A percentile compares a stretch with the other conserved stretches of the same genome.
Evolutionary conservation across 2,329 filamentous ascomycete species (phyloP).

Genomic region (Trichoderma guizhouense): DNA sequence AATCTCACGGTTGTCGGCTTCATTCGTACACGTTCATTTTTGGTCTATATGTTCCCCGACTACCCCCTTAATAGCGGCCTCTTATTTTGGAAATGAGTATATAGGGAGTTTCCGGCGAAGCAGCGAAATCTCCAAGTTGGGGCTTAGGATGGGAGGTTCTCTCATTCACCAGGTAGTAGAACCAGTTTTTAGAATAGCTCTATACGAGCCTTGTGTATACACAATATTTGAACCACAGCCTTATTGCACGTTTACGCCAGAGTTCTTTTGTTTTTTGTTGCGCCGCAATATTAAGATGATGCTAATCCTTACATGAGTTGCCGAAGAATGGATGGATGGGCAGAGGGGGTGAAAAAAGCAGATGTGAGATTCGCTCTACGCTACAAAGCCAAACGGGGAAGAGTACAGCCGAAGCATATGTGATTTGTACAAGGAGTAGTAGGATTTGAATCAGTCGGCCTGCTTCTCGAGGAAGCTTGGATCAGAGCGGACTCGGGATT

Average conservation of each 20-base stretch:
- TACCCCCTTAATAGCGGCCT: not conserved
- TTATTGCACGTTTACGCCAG: not conserved
- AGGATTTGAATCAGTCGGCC: conserved; percentile 22
- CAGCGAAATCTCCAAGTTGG: not conserved
- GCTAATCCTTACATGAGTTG: not conserved
- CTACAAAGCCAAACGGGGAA: not conserved
- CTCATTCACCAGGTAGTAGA: not conserved
- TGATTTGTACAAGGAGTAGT: not conserved
- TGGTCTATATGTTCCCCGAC: not conserved
- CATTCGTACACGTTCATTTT: not conserved
- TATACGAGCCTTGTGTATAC: not conserved
- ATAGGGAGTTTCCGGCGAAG: not conserved
- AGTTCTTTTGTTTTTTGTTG: not conserved
- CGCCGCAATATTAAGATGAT: not conserved
- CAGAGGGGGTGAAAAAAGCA: not conserved
- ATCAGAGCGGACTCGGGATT: conserved; percentile 78
- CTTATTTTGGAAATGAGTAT: not conserved
- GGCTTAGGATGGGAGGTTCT: not conserved
- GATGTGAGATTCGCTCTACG: not conserved
- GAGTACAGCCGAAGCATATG: not conserved
- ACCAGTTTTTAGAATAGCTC: not conserved
- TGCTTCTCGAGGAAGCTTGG: conserved; percentile 80
- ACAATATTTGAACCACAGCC: not conserved
- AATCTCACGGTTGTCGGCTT: not conserved
- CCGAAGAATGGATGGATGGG: not conserved